These are phyloP conservation scores for Thraustochytrium striatum DNA, from an alignment of 352 stramenopile genomes.

Conservation along the genomic window DNA sequence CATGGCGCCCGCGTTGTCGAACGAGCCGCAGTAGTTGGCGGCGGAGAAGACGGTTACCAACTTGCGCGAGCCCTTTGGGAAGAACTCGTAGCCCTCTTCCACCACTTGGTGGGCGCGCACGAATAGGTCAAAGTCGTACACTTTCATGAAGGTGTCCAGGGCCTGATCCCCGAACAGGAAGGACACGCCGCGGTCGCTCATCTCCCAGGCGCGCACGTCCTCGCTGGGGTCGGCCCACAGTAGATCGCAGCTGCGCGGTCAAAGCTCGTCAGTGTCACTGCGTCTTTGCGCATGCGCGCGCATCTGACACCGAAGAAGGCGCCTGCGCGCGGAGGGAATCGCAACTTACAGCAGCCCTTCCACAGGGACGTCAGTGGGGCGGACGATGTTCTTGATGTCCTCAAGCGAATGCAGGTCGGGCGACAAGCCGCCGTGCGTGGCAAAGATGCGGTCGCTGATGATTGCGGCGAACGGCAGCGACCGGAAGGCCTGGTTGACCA, in stretches of 20 bases:
- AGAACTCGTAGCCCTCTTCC: slow-evolving; percentile 65
- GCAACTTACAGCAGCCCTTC: slow-evolving; percentile 26
- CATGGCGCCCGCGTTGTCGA: slow-evolving; percentile 79
- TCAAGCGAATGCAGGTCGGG: slow-evolving; percentile 94
- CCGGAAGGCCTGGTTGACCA: slow-evolving; percentile 69
- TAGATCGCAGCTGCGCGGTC: slow-evolving; percentile 65
- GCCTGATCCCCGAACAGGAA: slow-evolving; percentile 97
- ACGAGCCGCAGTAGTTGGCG: slow-evolving; percentile 83
- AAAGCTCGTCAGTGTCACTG: no score
- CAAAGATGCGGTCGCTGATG: slow-evolving; percentile 98
- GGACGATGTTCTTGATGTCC: slow-evolving; percentile 84
- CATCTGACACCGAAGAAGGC: no score
- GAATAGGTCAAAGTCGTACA: slow-evolving; percentile 93
- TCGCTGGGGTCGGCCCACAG: slow-evolving; percentile 84
- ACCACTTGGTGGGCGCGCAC: slow-evolving; percentile 93
- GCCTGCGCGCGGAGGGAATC: no score
- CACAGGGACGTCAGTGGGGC: slow-evolving; percentile 74
- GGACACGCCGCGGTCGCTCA: slow-evolving; percentile 90
- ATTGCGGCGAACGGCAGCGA: slow-evolving; percentile 90
- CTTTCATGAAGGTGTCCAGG: slow-evolving; percentile 89
- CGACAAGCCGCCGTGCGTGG: slow-evolving; percentile 90
- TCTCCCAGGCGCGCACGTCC: slow-evolving; percentile 60
- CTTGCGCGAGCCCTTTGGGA: slow-evolving; percentile 59
- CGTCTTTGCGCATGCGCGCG: no score
- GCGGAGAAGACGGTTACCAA: slow-evolving; percentile 83